phyloP scores from a whole-genome alignment of 2,329 filamentous ascomycete genomes.

The Gliomastix tumulicola region DNA sequence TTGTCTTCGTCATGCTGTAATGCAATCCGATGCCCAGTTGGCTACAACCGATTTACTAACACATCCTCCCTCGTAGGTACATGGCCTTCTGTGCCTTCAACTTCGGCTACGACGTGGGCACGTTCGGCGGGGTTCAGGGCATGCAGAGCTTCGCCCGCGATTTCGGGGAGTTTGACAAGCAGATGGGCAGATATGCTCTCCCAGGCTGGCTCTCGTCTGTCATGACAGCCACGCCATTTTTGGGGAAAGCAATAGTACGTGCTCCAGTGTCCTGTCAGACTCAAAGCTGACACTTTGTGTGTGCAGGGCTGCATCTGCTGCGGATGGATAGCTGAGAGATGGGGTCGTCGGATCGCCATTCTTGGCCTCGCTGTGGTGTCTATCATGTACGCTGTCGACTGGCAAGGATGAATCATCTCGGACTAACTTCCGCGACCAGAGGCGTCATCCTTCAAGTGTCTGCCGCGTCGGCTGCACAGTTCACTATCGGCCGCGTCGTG shows the following conservation, averaged over 20 bases:
- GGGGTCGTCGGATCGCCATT: conserved; percentile 15
- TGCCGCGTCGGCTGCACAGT: conserved; percentile 17
- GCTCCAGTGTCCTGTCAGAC: neutral
- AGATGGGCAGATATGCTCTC: neutral
- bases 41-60: too few relatives aligned
- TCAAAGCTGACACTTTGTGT: neutral
- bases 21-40: too few relatives aligned
- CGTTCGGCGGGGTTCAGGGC: conserved; percentile 2
- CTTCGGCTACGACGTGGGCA: conserved; percentile 3
- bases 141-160: conserved; percentile 1
- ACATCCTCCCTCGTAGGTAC: too few relatives aligned
- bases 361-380: conserved; percentile 11
- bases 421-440: too few relatives aligned
- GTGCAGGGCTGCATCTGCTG: conserved; percentile 1
- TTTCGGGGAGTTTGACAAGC: neutral
- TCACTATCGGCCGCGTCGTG: conserved; percentile 19
- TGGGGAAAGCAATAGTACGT: conserved; percentile 1
- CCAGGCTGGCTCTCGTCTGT: conserved; percentile 2
- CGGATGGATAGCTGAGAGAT: conserved; percentile 13
- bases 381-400: conserved; percentile 8
- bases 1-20: conserved; percentile 3
- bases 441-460: conserved; percentile 19
- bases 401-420: too few relatives aligned
- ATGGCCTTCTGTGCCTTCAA: conserved; percentile 2
- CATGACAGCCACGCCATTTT: conserved; percentile 2